Conservation (phyloP, 495 filamentous ascomycete genomes). For the Podospora didyma region DNA sequence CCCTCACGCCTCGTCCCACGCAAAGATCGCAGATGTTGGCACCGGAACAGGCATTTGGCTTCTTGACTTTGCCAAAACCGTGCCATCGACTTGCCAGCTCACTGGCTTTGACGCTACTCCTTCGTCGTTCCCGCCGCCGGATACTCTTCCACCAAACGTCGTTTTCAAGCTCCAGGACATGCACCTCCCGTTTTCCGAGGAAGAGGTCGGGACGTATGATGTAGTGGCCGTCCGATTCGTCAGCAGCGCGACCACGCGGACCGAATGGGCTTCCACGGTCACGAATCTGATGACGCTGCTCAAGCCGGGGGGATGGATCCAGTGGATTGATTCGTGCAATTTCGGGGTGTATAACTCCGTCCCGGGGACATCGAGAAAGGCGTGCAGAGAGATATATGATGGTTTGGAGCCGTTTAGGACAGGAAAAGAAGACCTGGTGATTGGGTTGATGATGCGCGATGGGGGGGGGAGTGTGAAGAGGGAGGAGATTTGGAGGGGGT, state of each 20-base stretch:
- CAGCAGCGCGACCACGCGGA: conserved; percentile 23
- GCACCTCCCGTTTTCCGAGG: conserved; percentile 27
- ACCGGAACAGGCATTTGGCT: conserved; percentile 27
- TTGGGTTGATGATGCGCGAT: conserved; percentile 16
- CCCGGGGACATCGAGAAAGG: conserved; percentile 9
- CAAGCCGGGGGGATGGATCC: conserved; percentile 27
- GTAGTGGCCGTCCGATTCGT: conserved; percentile 37
- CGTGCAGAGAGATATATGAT: conserved; percentile 14
- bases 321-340: conserved; percentile 28
- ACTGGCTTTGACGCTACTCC: conserved; percentile 37
- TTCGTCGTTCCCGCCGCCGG: conserved; percentile 26
- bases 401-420: conserved; percentile 8
- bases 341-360: conserved; percentile 11
- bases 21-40: conserved; percentile 22
- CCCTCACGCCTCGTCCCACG: not conserved
- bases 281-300: conserved; percentile 21
- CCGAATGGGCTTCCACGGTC: conserved; percentile 20
- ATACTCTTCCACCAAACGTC: conserved; percentile 27
- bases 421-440: conserved; percentile 1
- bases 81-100: conserved; percentile 26
- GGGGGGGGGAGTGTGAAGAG: not conserved
- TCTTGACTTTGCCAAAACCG: conserved; percentile 24
- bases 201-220: conserved; percentile 32
- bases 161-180: conserved; percentile 31
- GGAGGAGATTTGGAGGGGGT: conserved; percentile 3